Conservation (phyloP, 805 yeast genomes). For the Saccharomycopsis babjevae region DNA sequence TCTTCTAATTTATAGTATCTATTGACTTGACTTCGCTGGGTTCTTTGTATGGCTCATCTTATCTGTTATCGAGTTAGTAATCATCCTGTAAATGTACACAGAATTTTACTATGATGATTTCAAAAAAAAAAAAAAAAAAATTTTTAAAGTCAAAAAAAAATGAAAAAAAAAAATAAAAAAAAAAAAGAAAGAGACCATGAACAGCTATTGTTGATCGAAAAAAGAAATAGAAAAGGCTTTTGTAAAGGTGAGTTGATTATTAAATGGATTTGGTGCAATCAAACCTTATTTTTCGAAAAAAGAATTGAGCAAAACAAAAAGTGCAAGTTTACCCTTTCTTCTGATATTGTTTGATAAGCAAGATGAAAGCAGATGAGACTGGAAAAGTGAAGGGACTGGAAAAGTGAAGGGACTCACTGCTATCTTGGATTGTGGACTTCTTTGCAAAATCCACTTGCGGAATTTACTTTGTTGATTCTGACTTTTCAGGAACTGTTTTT, state of each 20-base stretch:
- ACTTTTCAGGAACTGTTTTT: too few species aligned
- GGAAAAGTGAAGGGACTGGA: too few species aligned
- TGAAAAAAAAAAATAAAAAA: neutral
- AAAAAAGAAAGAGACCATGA: neutral
- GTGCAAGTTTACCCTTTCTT: too few species aligned
- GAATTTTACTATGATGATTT: too few species aligned
- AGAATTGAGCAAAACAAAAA: neutral
- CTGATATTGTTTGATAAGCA: neutral
- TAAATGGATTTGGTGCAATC: neutral
- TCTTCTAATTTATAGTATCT: neutral
- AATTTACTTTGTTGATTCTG: too few species aligned
- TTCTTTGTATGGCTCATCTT: neutral
- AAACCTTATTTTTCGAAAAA: neutral
- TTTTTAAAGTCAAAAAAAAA: too few species aligned
- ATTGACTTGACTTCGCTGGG: neutral
- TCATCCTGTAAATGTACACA: neutral
- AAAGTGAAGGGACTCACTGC: too few species aligned
- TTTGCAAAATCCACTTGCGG: too few species aligned
- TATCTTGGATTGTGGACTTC: too few species aligned
- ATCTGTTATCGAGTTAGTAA: neutral
- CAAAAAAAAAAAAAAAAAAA: neutral
- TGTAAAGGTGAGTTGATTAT: neutral
- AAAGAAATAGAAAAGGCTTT: neutral
- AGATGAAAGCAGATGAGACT: too few species aligned
- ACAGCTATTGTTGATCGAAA: neutral